A percentile compares a stretch with the other conserved stretches of the same genome.
Evolutionary conservation across 2,329 filamentous ascomycete genomes (phyloP).

Genomic region (Colletotrichum sp.): DNA sequence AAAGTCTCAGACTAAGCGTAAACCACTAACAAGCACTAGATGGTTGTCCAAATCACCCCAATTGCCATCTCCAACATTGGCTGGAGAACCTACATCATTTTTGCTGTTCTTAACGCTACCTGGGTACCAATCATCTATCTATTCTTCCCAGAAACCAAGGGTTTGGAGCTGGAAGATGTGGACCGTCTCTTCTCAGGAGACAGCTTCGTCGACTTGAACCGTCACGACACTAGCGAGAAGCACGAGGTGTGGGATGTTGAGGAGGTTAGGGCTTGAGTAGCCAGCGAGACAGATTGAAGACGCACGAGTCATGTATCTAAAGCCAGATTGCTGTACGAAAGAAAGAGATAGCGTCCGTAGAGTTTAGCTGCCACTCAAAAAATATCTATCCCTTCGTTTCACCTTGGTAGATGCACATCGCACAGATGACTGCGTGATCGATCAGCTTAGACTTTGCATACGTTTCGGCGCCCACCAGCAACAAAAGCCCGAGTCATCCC

Average conservation of each 20-base stretch:
- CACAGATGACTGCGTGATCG: neutral
- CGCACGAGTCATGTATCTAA: neutral
- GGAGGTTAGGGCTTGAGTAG: neutral
- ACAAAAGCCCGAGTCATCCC: neutral
- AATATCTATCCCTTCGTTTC: neutral
- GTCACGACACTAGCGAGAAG: neutral
- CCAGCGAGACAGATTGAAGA: neutral
- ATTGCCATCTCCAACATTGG: constrained; percentile 16
- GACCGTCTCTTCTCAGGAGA: constrained; percentile 24
- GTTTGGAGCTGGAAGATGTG: constrained; percentile 47
- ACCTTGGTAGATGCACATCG: neutral
- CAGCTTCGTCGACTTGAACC: constrained; percentile 25
- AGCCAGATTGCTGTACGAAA: neutral
- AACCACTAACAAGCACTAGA: neutral
- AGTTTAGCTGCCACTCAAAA: neutral
- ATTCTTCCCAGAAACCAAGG: constrained; percentile 35
- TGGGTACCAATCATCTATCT: constrained; percentile 35
- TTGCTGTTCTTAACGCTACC: constrained; percentile 29
- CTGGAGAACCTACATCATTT: constrained; percentile 31
- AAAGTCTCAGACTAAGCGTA: neutral
- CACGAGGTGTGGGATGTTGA: constrained; percentile 4
- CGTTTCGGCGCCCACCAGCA: neutral
- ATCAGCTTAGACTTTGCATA: neutral
- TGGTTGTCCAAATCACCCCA: constrained; percentile 23
- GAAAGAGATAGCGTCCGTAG: neutral